Evolutionary conservation across 164 flowering plant genomes (phyloP).

Genomic region (Annona squamosa): DNA sequence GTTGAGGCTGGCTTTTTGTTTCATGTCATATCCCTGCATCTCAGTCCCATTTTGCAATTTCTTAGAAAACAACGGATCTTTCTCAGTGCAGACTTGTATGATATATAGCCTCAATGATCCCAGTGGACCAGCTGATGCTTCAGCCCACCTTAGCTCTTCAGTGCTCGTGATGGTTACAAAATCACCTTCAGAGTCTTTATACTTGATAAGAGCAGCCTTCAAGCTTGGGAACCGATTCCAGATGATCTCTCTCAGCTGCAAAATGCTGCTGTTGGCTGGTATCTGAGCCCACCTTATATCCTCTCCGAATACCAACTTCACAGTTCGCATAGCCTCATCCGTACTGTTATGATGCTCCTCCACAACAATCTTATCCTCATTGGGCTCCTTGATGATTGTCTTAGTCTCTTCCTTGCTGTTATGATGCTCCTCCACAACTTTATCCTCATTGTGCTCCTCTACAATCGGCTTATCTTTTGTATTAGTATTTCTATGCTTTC

Average conservation of each 20-base stretch:
- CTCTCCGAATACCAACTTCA: conserved; percentile 75
- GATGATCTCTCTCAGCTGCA: conserved; percentile 47
- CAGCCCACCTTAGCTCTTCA: conserved; percentile 78
- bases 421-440: conserved; percentile 34
- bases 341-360: conserved; percentile 34
- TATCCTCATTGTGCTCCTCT: conserved; percentile 4
- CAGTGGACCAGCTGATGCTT: conserved; percentile 41
- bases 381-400: conserved; percentile 21
- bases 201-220: conserved; percentile 63
- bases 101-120: conserved; percentile 60
- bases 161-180: conserved; percentile 68
- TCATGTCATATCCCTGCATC: conserved; percentile 2
- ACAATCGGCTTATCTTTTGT: neutral
- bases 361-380: conserved; percentile 53
- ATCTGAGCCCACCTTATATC: conserved; percentile 85
- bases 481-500: neutral
- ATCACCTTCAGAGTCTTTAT: conserved; percentile 84
- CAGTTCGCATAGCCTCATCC: conserved; percentile 46
- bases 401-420: neutral
- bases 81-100: conserved; percentile 54
- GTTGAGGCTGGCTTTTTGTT: conserved; percentile 10
- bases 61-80: conserved; percentile 47
- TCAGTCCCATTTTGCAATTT: conserved; percentile 17
- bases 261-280: conserved; percentile 53
- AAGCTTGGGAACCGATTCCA: conserved; percentile 47